These are phyloP conservation scores for Boletus sp. DNA, from an alignment of 768 basidiomycete genomes.

Conservation along the genomic window DNA sequence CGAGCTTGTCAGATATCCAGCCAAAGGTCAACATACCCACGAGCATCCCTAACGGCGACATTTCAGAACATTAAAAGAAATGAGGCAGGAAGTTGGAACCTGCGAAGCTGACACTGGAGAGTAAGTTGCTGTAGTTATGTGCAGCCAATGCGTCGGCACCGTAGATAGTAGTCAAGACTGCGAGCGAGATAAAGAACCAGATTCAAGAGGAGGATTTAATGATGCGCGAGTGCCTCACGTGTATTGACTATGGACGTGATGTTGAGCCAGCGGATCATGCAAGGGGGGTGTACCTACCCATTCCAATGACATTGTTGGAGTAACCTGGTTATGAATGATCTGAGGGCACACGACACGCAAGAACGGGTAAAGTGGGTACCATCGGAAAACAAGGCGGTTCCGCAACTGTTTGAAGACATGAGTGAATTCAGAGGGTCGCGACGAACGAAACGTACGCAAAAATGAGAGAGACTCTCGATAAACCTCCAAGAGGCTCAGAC, in stretches of 20 bases:
- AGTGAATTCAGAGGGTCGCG: not conserved
- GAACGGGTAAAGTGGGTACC: slow-evolving; percentile 38
- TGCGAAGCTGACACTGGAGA: slow-evolving; percentile 74
- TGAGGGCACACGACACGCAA: slow-evolving; percentile 1
- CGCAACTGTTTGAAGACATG: slow-evolving; percentile 49
- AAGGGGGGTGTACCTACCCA: slow-evolving; percentile 45
- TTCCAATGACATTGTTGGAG: slow-evolving; percentile 76
- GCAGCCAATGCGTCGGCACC: slow-evolving; percentile 46
- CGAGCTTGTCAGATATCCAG: slow-evolving; percentile 82
- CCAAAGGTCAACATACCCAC: slow-evolving; percentile 82
- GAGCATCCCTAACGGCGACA: slow-evolving; percentile 73
- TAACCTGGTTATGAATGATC: slow-evolving; percentile 48
- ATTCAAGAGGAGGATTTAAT: not conserved
- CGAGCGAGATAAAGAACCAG: slow-evolving; percentile 1
- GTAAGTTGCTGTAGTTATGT: slow-evolving; percentile 57
- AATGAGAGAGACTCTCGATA: slow-evolving; percentile 70
- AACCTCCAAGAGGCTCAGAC: slow-evolving; percentile 15
- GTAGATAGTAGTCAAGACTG: slow-evolving; percentile 73
- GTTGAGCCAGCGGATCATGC: not conserved
- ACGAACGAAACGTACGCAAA: slow-evolving; percentile 60
- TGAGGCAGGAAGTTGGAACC: slow-evolving; percentile 68
- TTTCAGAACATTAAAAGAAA: slow-evolving; percentile 59
- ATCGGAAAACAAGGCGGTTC: slow-evolving; percentile 86
- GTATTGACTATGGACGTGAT: slow-evolving; percentile 54
- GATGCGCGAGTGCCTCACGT: slow-evolving; percentile 36